These are phyloP conservation scores for Simmondsia chinensis DNA, from an alignment of 148 eudicot species.

Conservation along the genomic window DNA sequence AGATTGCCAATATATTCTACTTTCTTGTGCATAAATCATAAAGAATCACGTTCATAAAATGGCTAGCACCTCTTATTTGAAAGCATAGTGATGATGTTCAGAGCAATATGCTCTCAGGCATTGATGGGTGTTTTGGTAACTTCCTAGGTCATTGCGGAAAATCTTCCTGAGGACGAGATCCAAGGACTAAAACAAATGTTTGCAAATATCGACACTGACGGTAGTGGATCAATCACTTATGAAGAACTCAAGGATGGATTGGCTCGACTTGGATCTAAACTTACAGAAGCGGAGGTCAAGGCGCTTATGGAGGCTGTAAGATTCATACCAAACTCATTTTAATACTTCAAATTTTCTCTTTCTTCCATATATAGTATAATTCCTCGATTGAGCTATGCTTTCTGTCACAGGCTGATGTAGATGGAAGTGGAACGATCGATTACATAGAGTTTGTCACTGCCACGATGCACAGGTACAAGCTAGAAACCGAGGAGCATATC, in stretches of 20 bases:
- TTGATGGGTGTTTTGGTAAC: background rate
- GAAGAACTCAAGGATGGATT: constrained; percentile 70
- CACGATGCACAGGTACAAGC: constrained; percentile 82
- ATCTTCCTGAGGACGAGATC: constrained; percentile 68
- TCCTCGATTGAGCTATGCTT: too few species aligned
- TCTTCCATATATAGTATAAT: too few species aligned
- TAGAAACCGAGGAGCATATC: constrained; percentile 74
- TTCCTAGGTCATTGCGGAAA: constrained; percentile 70
- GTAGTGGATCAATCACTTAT: constrained; percentile 82
- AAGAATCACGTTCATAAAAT: too few species aligned
- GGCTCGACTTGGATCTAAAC: constrained; percentile 80
- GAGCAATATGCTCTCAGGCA: too few species aligned
- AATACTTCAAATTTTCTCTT: too few species aligned
- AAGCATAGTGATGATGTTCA: too few species aligned
- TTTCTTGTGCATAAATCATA: too few species aligned
- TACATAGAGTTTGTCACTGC: constrained; percentile 87
- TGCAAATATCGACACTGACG: constrained; percentile 74
- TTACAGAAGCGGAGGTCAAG: constrained; percentile 75
- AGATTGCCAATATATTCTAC: background rate
- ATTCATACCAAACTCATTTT: too few species aligned
- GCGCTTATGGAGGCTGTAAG: constrained; percentile 95
- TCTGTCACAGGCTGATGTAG: constrained; percentile 65
- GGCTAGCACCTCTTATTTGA: too few species aligned
- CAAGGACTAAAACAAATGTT: constrained; percentile 88
- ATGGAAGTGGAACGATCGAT: constrained; percentile 84